These are phyloP conservation scores for Saccharomycopsis sp. DNA, from an alignment of 805 yeast species.

Conservation along the genomic window DNA sequence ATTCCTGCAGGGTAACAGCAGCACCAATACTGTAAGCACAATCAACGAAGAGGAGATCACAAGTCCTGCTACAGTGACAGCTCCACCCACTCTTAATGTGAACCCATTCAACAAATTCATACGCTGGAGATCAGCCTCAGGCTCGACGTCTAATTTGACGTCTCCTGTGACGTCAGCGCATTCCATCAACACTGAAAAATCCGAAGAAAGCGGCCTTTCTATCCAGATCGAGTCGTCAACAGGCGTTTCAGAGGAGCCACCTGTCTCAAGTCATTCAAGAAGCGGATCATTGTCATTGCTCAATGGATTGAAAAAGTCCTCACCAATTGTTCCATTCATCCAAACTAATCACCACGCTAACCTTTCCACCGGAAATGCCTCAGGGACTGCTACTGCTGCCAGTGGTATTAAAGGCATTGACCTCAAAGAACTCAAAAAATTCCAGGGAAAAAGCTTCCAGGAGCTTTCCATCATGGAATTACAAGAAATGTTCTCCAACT, in stretches of 20 bases:
- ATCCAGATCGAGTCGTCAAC: background rate
- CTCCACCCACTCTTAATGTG: background rate
- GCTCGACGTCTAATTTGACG: background rate
- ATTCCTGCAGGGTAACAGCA: background rate
- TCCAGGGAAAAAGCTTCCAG: slow-evolving; percentile 10
- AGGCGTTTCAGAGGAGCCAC: background rate
- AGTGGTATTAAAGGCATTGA: background rate
- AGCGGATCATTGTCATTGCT: background rate
- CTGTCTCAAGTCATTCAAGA: background rate
- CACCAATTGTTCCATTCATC: background rate
- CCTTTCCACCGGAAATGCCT: background rate
- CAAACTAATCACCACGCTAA: background rate
- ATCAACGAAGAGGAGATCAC: background rate
- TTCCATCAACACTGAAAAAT: slow-evolving; percentile 3
- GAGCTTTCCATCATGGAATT: slow-evolving; percentile 18
- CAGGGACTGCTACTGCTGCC: background rate
- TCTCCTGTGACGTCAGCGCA: background rate
- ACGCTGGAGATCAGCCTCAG: slow-evolving; percentile 13
- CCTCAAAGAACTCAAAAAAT: slow-evolving; percentile 3
- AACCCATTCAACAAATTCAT: slow-evolving; percentile 13
- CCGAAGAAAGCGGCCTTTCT: background rate
- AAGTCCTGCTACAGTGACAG: background rate
- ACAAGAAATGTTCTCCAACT: slow-evolving; percentile 12
- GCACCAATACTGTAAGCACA: background rate
- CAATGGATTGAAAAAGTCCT: background rate